Percentiles rank a stretch among this genome's conserved stretches.
Conservation (phyloP, 768 basidiomycete genomes). For the Mycena epipterygia region DNA sequence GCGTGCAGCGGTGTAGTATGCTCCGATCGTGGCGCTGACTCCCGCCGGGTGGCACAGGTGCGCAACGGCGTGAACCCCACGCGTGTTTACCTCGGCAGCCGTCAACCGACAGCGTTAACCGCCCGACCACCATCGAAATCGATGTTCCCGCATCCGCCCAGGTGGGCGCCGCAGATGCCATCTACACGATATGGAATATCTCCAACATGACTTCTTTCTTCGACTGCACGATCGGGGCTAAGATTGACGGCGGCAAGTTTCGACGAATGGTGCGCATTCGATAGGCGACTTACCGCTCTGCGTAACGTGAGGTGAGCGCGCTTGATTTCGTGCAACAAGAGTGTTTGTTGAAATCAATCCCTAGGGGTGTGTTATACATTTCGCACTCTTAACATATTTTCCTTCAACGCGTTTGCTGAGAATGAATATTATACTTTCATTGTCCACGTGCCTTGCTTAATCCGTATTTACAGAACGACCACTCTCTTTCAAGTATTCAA, state of each 20-base stretch:
- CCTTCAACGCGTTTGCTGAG: no score
- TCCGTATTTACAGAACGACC: no score
- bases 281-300: no score
- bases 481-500: no score
- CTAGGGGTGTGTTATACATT: no score
- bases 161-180: not conserved
- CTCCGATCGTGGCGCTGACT: not conserved
- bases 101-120: not conserved
- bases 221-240: not conserved
- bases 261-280: not conserved
- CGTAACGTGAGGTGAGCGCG: no score
- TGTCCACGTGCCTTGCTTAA: no score
- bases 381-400: no score
- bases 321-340: no score
- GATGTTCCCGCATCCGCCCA: not conserved
- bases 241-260: not conserved
- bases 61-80: conserved; percentile 6
- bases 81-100: not conserved
- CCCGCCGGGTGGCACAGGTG: not conserved
- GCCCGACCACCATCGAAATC: not conserved
- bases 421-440: no score
- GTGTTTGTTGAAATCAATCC: no score
- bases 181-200: conserved; percentile 10
- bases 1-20: not conserved
- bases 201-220: not conserved